phyloP scores from a whole-genome alignment of 2,329 filamentous ascomycete species.

The Cordyceps farinosa region DNA sequence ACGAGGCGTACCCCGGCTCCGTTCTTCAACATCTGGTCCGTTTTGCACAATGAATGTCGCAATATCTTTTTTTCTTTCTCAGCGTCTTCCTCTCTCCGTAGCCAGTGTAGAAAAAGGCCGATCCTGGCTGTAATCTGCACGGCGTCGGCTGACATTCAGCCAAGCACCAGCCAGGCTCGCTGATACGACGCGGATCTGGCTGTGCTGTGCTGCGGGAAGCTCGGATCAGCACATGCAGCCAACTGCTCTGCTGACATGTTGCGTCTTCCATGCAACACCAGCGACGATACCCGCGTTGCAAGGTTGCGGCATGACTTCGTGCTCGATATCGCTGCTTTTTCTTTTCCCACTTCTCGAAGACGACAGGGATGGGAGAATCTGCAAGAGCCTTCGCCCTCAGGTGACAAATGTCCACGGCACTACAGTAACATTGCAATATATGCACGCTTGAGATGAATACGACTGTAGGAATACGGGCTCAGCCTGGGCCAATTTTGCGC shows the following conservation, averaged over 20 bases:
- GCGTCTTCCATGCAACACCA: not conserved
- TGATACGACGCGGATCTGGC: not conserved
- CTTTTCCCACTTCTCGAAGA: not conserved
- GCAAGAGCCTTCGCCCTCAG: not conserved
- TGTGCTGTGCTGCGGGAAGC: not conserved
- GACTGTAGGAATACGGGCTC: conserved; percentile 11
- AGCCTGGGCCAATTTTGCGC: not conserved
- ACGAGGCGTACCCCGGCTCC: conserved; percentile 4
- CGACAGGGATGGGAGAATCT: not conserved
- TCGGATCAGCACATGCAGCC: conserved; percentile 6
- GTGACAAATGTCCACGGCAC: not conserved
- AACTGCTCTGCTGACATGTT: conserved; percentile 8
- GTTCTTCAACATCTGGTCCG: not conserved
- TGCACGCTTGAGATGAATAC: conserved; percentile 8
- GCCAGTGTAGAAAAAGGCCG: not conserved
- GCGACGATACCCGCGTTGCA: conserved; percentile 4
- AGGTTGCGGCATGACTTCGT: not conserved
- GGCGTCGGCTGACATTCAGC: conserved; percentile 2
- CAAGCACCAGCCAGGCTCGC: conserved; percentile 4
- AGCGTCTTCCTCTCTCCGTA: not conserved
- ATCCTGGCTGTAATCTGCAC: not conserved
- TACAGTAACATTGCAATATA: conserved; percentile 7
- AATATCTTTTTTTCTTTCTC: not conserved
- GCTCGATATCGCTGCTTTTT: not conserved
- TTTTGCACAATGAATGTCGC: not conserved